Percentiles rank a stretch among this genome's conserved stretches.
Evolutionary conservation across 306 rosid genomes (phyloP).

Genomic region (Arachis stenosperma): DNA sequence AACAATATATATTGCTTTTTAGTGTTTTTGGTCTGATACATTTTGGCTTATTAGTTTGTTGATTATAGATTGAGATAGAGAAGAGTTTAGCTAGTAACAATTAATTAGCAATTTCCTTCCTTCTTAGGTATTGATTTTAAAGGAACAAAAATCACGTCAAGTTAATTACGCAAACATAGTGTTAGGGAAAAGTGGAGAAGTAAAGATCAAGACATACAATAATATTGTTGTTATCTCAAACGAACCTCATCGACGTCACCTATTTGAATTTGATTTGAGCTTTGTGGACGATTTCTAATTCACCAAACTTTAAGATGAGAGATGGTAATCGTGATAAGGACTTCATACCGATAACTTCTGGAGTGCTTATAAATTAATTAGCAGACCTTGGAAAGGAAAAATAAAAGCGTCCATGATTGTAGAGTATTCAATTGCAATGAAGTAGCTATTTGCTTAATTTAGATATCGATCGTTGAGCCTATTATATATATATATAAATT

Average conservation of each 20-base stretch:
- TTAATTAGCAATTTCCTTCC: too few relatives aligned
- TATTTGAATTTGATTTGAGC: constrained; percentile 33
- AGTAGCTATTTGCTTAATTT: too few relatives aligned
- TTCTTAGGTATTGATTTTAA: too few relatives aligned
- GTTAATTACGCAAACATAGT: too few relatives aligned
- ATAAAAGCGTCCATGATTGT: neutral
- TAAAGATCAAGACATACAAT: neutral
- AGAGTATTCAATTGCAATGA: neutral
- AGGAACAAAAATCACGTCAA: too few relatives aligned
- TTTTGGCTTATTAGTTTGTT: too few relatives aligned
- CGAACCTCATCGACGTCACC: neutral
- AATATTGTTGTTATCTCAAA: neutral
- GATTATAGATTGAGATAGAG: too few relatives aligned
- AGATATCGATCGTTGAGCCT: neutral
- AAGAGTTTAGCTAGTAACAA: too few relatives aligned
- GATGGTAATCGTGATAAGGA: constrained; percentile 33
- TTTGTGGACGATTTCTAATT: neutral
- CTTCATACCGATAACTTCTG: constrained; percentile 31
- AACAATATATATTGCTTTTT: too few relatives aligned
- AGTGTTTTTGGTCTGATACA: too few relatives aligned
- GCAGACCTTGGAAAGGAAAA: neutral
- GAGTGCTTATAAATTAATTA: neutral
- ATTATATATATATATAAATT: neutral
- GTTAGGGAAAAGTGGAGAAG: too few relatives aligned
- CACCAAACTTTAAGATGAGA: constrained; percentile 40